A percentile compares a stretch with the other conserved stretches of the same genome.
These are phyloP conservation scores for Cucumis melo DNA, from an alignment of 306 rosid species.

Conservation along the genomic window DNA sequence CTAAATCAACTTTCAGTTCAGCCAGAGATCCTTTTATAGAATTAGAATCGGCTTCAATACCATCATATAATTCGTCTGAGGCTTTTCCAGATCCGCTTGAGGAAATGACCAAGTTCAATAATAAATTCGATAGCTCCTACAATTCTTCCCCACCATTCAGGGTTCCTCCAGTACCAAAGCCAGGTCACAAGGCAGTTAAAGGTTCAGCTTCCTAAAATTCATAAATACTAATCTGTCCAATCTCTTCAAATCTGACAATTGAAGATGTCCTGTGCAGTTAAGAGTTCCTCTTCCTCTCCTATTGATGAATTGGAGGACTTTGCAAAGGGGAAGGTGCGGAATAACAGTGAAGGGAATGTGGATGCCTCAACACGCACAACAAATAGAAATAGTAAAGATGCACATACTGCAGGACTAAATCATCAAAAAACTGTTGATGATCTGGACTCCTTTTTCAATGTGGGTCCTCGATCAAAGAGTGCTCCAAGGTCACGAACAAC, in stretches of 20 bases:
- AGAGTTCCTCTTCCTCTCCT: conserved; percentile 30
- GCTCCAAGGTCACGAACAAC: conserved; percentile 66
- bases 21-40: conserved; percentile 50
- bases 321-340: conserved; percentile 39
- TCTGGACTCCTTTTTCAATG: conserved; percentile 58
- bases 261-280: conserved; percentile 25
- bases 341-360: conserved; percentile 19
- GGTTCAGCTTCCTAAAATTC: conserved; percentile 22
- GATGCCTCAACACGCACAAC: neutral
- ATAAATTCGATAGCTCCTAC: conserved; percentile 20
- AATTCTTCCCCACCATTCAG: conserved; percentile 31
- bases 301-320: conserved; percentile 81
- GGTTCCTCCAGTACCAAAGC: conserved; percentile 52
- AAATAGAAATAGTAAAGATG: conserved; percentile 5
- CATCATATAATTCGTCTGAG: conserved; percentile 24
- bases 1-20: conserved; percentile 19
- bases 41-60: conserved; percentile 42
- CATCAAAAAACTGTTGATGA: conserved; percentile 28
- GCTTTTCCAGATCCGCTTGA: conserved; percentile 36
- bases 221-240: neutral
- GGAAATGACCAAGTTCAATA: conserved; percentile 28
- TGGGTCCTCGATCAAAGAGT: conserved; percentile 54
- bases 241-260: conserved; percentile 9
- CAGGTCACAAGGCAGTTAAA: conserved; percentile 26
- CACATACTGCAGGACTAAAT: conserved; percentile 15